Evolutionary conservation across 2,329 filamentous ascomycete genomes (phyloP).

Genomic region (Septoria petroselini): DNA sequence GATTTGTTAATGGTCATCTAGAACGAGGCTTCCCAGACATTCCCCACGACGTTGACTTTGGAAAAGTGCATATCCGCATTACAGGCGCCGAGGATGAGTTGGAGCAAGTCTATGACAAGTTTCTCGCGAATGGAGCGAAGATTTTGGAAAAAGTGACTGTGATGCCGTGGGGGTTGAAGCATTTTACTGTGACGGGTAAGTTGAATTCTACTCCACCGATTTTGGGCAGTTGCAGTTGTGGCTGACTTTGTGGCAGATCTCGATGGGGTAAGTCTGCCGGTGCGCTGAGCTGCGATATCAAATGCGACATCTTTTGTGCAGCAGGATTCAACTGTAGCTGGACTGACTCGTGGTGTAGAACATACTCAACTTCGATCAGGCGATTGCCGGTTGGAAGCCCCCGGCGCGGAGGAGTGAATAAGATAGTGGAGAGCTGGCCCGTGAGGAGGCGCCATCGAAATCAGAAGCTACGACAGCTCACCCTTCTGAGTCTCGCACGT

Average conservation of each 20-base stretch:
- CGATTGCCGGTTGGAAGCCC: constrained; percentile 7
- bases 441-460: too few species aligned
- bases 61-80: constrained; percentile 18
- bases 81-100: constrained; percentile 15
- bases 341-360: constrained; percentile 14
- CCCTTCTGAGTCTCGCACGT: too few species aligned
- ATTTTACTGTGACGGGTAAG: constrained; percentile 16
- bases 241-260: background rate
- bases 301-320: too few species aligned
- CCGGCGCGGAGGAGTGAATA: background rate
- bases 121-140: constrained; percentile 9
- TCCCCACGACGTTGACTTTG: constrained; percentile 15
- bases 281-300: too few species aligned
- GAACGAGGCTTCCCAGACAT: constrained; percentile 16
- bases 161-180: constrained; percentile 18
- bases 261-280: constrained; percentile 10
- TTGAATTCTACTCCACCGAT: background rate
- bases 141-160: constrained; percentile 6
- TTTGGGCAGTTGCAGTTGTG: background rate
- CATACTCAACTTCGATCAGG: constrained; percentile 16
- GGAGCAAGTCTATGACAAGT: constrained; percentile 9
- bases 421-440: too few species aligned
- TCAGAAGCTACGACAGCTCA: too few species aligned
- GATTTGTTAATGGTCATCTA: too few species aligned
- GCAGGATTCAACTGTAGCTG: too few species aligned